Conservation (phyloP, 2,329 filamentous ascomycete genomes). For the Venturia effusa region DNA sequence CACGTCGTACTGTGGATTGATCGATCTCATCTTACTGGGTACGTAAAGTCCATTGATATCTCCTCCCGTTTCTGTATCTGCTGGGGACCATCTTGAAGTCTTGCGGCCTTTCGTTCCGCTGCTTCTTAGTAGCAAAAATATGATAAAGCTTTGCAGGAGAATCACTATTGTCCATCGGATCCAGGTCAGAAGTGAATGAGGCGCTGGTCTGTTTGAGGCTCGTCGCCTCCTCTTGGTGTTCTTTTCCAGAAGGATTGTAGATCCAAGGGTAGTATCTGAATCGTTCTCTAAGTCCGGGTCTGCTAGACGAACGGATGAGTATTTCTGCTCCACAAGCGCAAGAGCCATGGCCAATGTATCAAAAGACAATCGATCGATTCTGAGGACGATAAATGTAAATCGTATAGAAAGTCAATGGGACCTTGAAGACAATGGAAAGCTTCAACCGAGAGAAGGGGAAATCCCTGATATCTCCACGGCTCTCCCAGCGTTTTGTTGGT, state of each 20-base stretch:
- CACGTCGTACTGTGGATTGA: background rate
- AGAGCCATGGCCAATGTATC: background rate
- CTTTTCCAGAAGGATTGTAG: background rate
- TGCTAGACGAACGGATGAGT: background rate
- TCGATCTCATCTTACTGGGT: background rate
- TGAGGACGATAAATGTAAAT: too few relatives aligned
- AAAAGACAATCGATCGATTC: too few relatives aligned
- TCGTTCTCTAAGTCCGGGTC: background rate
- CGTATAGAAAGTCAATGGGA: too few relatives aligned
- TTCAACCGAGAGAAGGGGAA: background rate
- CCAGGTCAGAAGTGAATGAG: background rate
- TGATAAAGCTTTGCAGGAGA: background rate
- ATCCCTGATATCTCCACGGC: too few relatives aligned
- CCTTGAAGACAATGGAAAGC: background rate
- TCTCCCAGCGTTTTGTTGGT: too few relatives aligned
- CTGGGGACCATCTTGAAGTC: background rate
- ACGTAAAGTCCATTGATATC: background rate
- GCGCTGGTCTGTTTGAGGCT: background rate
- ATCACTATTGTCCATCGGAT: background rate
- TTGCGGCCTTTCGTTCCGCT: background rate
- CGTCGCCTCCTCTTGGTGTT: background rate
- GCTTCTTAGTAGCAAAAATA: background rate
- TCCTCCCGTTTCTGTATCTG: background rate
- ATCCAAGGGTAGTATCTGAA: background rate
- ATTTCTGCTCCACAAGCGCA: background rate